Evolutionary conservation across 140 eudicot genomes (phyloP), one percentile per base, ranked within the genome.

Genomic region (Bidens hawaiensis): DNA sequence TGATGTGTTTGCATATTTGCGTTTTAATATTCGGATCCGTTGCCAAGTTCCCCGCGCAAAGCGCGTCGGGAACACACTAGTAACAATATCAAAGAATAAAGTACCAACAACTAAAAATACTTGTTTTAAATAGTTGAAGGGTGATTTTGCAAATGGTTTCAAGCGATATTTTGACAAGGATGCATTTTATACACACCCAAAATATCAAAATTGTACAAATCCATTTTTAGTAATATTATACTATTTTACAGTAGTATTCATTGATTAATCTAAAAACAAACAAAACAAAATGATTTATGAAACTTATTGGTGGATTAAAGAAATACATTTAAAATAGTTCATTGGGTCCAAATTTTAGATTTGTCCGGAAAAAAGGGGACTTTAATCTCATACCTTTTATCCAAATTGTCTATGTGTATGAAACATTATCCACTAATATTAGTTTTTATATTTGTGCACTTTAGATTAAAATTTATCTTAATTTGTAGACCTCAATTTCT

Each of bases 391-490:
- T 16, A 58, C 27, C 42, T 38, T 26, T 72, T 36, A 52, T 54
- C 77, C 65, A 33, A 17, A 14, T 51, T 71, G 76, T 43, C 45
- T 57, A 8, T 1, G 15, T 36, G 13, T 43, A 43, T 16, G 72
- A 55, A 64, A 31, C 77, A 72, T 51, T 22, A 54, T 64, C 77
- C 71, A 43, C 12, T 12, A 30, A 19, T 21, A 63, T 10, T 42
- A 68, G 3, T 60, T 47, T 31, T 47, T 69, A 11, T 69, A 11
- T 4, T 30, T 42, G 41, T 7, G 53, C 42, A 28, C 26, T 69
- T 57, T 28, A 43, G 2, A 2, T 12, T 17, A 14, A 18, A 22
- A 30, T 23, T 33, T 6, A 8, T 62, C 59, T 45, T 51, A n/a
- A 40, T 11, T 43, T 57, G 19, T 41, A 43, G 22, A 46, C 41